Base-by-base conservation (phyloP, 2,329 filamentous ascomycete species). In the Cercospora sp. region DNA sequence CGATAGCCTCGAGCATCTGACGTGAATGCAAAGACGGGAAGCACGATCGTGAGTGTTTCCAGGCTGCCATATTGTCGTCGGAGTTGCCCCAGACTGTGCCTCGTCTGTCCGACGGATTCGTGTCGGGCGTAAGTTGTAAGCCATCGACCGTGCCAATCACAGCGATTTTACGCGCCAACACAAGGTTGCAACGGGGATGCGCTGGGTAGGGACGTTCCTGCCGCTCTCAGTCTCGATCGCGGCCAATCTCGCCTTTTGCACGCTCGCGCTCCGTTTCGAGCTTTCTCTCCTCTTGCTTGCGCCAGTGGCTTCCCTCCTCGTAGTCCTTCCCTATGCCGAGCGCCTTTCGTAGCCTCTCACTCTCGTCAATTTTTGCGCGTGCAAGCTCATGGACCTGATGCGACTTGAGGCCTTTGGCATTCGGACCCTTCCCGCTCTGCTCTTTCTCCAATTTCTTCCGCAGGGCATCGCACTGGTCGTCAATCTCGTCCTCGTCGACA, bases 361-460 rank as follows among this genome's bases (percentile, higher is more conserved):
- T 97, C 85, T 99, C 95, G 79, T 92, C 91, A 73, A 96, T 94
- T 86, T 99, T 99, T 68, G 94, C 95, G 76, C 95, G 91, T 18
- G 95, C 95, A 79, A 97, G 86, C 81, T 98, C 95, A 82, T 99
- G 95, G 20, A 98, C 93, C 81, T 98, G 93, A 81, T 98, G 93
- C 72, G 89, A 86, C 82, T 98, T 99, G 71, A 98, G 85, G 9
- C 87, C 86, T 73, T 83, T 86, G 64, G 80, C 79, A 64, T 80
- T 76, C 67, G 81, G 70, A 3, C 77, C 78, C 71, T 76, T 79
- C 61, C 80, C 81, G 63, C 83, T 80, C 64, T 87, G 79, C 72
- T 89, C 85, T 57, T 80, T 82, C 39, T 86, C 79, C 42, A 96
- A 83, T 75, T 87, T 88, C 74, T 85, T 84, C 30, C 92, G 83